Evolutionary conservation across 306 rosid species (phyloP).

Genomic region (Rosa persica): DNA sequence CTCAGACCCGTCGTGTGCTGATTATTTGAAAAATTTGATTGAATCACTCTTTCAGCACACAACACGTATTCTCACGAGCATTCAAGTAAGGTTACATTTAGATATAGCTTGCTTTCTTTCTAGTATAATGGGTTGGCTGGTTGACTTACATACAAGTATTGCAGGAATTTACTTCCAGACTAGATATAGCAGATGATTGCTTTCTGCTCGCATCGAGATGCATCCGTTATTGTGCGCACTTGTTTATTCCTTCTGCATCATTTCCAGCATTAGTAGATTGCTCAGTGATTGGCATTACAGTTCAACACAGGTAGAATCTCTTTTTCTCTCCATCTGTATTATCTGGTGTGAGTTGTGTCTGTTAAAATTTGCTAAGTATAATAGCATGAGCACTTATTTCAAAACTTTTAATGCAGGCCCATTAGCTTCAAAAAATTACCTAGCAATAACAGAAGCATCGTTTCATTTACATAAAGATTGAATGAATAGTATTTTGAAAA

Average conservation of each 20-base stretch:
- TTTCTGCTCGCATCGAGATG: conserved; percentile 97
- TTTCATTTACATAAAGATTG: not conserved
- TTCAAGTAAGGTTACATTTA: conserved; percentile 57
- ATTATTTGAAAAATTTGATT: conserved; percentile 82
- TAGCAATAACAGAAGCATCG: not conserved
- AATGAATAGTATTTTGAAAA: not conserved
- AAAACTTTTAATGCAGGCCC: not conserved
- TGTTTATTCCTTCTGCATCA: conserved; percentile 84
- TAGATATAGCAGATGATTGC: conserved; percentile 99
- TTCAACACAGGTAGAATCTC: conserved; percentile 78
- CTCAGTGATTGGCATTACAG: conserved; percentile 90
- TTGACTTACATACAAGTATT: conserved; percentile 29
- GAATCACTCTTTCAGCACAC: conserved; percentile 89
- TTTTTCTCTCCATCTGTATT: not conserved
- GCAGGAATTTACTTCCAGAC: conserved; percentile 98
- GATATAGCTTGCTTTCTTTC: conserved; percentile 12
- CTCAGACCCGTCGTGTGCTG: conserved; percentile 89
- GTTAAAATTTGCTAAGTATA: not conserved
- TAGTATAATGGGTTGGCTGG: conserved; percentile 3
- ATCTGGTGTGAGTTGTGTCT: not conserved
- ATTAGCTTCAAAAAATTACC: not conserved
- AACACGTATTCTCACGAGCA: conserved; percentile 75
- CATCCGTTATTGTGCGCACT: conserved; percentile 96
- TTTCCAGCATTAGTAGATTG: conserved; percentile 93
- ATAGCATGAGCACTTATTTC: not conserved